A percentile compares a stretch with the other conserved stretches of the same genome.
phyloP scores from a whole-genome alignment of 2,329 filamentous ascomycete genomes.

The Fusarium sp. region DNA sequence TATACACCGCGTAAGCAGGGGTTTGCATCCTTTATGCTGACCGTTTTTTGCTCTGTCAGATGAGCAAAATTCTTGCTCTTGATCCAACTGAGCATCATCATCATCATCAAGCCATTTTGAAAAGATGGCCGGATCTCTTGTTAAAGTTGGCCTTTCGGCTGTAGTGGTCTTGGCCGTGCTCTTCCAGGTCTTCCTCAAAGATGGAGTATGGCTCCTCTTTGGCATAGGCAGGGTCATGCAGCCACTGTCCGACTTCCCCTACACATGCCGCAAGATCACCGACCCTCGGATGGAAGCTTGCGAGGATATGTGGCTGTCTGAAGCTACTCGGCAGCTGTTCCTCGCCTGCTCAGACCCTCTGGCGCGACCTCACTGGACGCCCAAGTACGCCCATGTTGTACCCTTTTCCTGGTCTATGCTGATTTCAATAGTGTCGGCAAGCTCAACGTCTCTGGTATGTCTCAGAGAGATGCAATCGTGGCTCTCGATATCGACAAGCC shows the following conservation, averaged over 20 bases:
- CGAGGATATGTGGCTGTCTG: conserved; percentile 43
- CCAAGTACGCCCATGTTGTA: conserved; percentile 22
- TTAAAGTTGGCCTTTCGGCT: conserved; percentile 31
- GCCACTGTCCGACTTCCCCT: conserved; percentile 38
- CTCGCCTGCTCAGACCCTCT: conserved; percentile 39
- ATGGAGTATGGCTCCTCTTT: conserved; percentile 34
- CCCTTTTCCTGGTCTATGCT: background rate
- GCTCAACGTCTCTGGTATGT: conserved; percentile 44
- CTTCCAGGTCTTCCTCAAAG: conserved; percentile 40
- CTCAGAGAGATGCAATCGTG: conserved; percentile 46
- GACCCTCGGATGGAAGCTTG: conserved; percentile 35
- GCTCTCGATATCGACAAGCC: conserved; percentile 48
- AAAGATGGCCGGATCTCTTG: conserved; percentile 18
- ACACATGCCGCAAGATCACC: conserved; percentile 38
- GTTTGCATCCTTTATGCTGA: background rate
- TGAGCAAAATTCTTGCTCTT: background rate
- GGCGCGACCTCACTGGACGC: conserved; percentile 30
- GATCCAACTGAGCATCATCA: accelerated
- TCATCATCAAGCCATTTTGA: background rate
- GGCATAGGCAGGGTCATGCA: conserved; percentile 35
- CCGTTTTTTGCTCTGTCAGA: background rate
- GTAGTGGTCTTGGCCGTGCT: conserved; percentile 22
- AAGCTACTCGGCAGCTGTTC: conserved; percentile 37
- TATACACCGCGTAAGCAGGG: background rate
- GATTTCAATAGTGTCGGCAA: conserved; percentile 13